Evolutionary conservation across 2,329 filamentous ascomycete genomes (phyloP).

Genomic region (Stagonosporopsis tanaceti): DNA sequence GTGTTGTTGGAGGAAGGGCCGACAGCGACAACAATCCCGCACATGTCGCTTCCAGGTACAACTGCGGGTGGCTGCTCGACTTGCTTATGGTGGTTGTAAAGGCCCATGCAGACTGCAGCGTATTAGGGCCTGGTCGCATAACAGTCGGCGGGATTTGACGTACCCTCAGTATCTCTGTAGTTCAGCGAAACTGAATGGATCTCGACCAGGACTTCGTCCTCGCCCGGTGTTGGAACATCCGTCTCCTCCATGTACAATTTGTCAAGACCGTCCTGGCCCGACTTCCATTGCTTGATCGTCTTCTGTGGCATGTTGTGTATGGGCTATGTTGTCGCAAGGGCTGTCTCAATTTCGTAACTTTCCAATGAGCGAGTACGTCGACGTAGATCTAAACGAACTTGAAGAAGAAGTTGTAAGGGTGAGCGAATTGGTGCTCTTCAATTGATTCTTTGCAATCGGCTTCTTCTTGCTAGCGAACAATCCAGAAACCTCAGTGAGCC

Average conservation of each 20-base stretch:
- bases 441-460: slow-evolving; percentile 21
- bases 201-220: slow-evolving; percentile 60
- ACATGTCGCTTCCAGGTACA: slow-evolving; percentile 76
- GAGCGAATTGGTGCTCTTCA: slow-evolving; percentile 21
- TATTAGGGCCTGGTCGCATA: neutral
- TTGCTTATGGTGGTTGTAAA: slow-evolving; percentile 71
- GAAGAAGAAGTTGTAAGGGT: slow-evolving; percentile 13
- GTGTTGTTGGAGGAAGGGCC: slow-evolving; percentile 52
- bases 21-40: slow-evolving; percentile 65
- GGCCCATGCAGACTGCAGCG: slow-evolving; percentile 66
- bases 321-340: slow-evolving; percentile 13
- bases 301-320: slow-evolving; percentile 32
- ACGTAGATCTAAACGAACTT: slow-evolving; percentile 17
- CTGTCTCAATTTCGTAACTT: slow-evolving; percentile 15
- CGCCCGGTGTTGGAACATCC: slow-evolving; percentile 45
- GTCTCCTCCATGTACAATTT: slow-evolving; percentile 48
- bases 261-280: slow-evolving; percentile 54
- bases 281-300: slow-evolving; percentile 53
- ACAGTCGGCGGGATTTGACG: neutral
- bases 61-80: slow-evolving; percentile 55
- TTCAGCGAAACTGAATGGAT: slow-evolving; percentile 63
- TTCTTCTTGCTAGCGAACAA: slow-evolving; percentile 34
- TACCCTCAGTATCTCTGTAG: slow-evolving; percentile 61
- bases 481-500: slow-evolving; percentile 43
- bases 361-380: slow-evolving; percentile 16